These are phyloP conservation scores for Kazachstania kunashirensis DNA, from an alignment of 805 yeast genomes.

Conservation along the genomic window DNA sequence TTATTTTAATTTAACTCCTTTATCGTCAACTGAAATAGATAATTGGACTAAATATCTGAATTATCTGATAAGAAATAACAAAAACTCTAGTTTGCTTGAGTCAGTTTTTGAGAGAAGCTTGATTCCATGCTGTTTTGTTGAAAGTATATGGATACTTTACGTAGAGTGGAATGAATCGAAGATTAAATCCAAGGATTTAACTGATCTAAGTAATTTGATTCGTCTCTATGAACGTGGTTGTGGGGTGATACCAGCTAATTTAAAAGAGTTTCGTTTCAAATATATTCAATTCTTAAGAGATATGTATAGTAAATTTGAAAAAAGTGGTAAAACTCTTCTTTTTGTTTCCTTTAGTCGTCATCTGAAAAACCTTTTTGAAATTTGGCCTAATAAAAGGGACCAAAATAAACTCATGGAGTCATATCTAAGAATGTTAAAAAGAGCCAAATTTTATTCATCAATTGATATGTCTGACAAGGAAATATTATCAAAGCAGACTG, in stretches of 20 bases:
- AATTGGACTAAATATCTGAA: constrained; percentile 60
- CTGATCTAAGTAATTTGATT: constrained; percentile 18
- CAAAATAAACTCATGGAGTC: constrained; percentile 10
- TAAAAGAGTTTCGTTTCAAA: constrained; percentile 10
- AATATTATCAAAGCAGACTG: constrained; percentile 16
- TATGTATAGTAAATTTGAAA: constrained; percentile 7
- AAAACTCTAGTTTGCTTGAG: constrained; percentile 28
- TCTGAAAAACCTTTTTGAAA: constrained; percentile 7
- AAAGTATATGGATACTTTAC: constrained; percentile 62
- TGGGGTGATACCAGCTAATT: constrained; percentile 30
- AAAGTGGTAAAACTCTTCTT: constrained; percentile 4
- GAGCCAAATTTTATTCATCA: constrained; percentile 16
- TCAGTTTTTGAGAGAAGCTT: constrained; percentile 64
- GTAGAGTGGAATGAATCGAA: constrained; percentile 34
- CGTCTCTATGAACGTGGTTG: constrained; percentile 45
- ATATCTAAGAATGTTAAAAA: constrained; percentile 17
- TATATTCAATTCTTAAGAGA: constrained; percentile 17
- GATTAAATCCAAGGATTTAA: background rate
- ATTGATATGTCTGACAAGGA: constrained; percentile 11
- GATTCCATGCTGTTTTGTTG: constrained; percentile 52
- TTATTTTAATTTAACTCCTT: constrained; percentile 43
- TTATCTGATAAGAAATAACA: constrained; percentile 34
- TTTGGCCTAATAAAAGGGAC: constrained; percentile 12
- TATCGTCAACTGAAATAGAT: constrained; percentile 35
- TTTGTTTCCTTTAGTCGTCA: constrained; percentile 10